Evolutionary conservation across 352 stramenopile species (phyloP).

Genomic region (Globisporangium splendens): DNA sequence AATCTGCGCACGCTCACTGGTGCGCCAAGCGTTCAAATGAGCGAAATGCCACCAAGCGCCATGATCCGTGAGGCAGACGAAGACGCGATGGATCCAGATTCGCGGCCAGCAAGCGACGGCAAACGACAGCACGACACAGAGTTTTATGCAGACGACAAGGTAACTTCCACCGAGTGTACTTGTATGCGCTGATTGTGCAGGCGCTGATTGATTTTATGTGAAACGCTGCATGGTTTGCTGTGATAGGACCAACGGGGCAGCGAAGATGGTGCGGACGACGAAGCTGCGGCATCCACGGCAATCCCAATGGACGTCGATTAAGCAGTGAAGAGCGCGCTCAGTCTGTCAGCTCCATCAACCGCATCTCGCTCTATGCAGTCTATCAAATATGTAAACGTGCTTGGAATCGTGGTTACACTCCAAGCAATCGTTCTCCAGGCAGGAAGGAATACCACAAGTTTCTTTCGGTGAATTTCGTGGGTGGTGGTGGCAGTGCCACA

Average conservation of each 20-base stretch:
- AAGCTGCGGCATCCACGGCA: conserved; percentile 47
- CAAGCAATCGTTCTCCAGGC: too few relatives aligned
- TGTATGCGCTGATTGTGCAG: too few relatives aligned
- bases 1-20: conserved; percentile 69
- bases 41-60: conserved; percentile 50
- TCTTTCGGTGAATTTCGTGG: too few relatives aligned
- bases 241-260: conserved; percentile 53
- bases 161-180: conserved; percentile 5
- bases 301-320: conserved; percentile 78
- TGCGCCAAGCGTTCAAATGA: conserved; percentile 84
- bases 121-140: conserved; percentile 81
- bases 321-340: background rate
- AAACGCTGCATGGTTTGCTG: background rate
- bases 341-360: too few relatives aligned
- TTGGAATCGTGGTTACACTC: too few relatives aligned
- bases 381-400: too few relatives aligned
- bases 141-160: conserved; percentile 81
- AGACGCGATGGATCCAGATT: conserved; percentile 61
- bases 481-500: too few relatives aligned
- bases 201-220: background rate
- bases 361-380: too few relatives aligned
- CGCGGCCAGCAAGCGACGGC: conserved; percentile 59
- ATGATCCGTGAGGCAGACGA: conserved; percentile 84
- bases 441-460: too few relatives aligned
- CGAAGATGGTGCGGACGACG: conserved; percentile 25